Base-by-base conservation (phyloP, 257 asterid genomes). In the Penstemon davidsonii region DNA sequence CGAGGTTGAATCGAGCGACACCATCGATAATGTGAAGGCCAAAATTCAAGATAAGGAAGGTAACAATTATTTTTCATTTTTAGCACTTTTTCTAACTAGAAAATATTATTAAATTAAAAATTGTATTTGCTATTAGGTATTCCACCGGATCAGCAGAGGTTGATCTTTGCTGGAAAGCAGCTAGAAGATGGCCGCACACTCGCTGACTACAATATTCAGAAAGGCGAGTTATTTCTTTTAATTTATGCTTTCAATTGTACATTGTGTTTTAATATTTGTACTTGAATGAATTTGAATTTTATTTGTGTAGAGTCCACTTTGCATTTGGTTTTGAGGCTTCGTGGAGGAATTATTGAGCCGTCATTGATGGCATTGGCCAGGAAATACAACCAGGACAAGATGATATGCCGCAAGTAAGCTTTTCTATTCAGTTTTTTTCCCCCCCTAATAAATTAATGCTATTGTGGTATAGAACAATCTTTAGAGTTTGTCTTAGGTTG, bases 61-160 rank as follows among this genome's bases (percentile, higher is more conserved):
- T 79, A 45, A 25, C 2, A 25, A 1, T 2, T 4, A 1, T 13
- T 37, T 51, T 4, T 25, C 44, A 2, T 8, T 43, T 7, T 25
- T 3, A 10, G 11, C 4, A 5, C 7, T 2, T 8, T 64, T 4
- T 2, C 0, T 0, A 3, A 5, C 18, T 25, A 25, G 33, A 25
- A 25, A 25, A 25, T 25, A 25, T 1, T 25, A 25, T 25, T 25
- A 25, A 25, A 25, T 25, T 25, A 25, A 25, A 25, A 15, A 12
- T 13, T 58, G 46, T 36, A 19, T 42, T 1, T 55, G 6, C 8
- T 19, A 0, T 7, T 19, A 85, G 91, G 89, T 39, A 86, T 86
- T 78, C 92, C 92, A 7, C 88, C 89, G 76, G 95, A 85, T 75
- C 95, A 87, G 85, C 91, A 87, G 86, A 82, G 89, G n/a, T 60